phyloP scores from a whole-genome alignment of 192 early-diverging fungal genomes.

The Coemansia sp. region DNA sequence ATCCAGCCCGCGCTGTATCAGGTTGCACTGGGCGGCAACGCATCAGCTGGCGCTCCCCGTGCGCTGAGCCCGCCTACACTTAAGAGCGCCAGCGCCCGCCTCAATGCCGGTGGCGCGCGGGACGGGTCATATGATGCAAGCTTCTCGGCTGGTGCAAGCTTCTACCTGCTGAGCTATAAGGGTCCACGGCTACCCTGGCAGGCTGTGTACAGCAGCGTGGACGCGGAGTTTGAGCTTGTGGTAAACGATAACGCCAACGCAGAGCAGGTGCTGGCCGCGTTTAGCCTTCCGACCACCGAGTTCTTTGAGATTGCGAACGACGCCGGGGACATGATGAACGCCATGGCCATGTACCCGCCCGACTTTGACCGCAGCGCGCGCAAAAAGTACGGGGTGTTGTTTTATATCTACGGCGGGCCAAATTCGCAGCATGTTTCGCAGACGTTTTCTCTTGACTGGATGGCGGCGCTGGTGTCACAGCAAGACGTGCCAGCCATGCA shows the following conservation, averaged over 20 bases:
- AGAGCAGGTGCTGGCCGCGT: constrained; percentile 47
- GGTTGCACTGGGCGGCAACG: constrained; percentile 40
- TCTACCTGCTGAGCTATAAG: constrained; percentile 73
- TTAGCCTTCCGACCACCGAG: constrained; percentile 60
- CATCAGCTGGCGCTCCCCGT: constrained; percentile 4
- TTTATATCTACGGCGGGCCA: constrained; percentile 90
- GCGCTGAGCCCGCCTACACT: constrained; percentile 38
- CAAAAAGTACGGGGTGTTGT: constrained; percentile 81
- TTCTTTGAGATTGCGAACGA: constrained; percentile 52
- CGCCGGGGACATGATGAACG: constrained; percentile 67
- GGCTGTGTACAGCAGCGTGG: constrained; percentile 58
- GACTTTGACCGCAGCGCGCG: constrained; percentile 66
- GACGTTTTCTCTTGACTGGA: constrained; percentile 69
- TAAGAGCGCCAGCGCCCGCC: constrained; percentile 19
- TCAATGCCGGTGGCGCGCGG: constrained; percentile 20
- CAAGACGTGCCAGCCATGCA: constrained; percentile 54
- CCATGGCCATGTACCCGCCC: constrained; percentile 75
- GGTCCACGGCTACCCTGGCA: constrained; percentile 86
- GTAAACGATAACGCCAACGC: constrained; percentile 60
- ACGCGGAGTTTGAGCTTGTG: constrained; percentile 56
- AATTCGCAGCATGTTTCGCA: constrained; percentile 77
- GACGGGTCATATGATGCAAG: constrained; percentile 59
- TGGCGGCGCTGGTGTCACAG: constrained; percentile 63
- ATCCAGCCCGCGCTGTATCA: constrained; percentile 46
- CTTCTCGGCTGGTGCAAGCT: constrained; percentile 73